Base-by-base conservation (phyloP, 169 alveolate species). In the Plasmodium coatneyi region DNA sequence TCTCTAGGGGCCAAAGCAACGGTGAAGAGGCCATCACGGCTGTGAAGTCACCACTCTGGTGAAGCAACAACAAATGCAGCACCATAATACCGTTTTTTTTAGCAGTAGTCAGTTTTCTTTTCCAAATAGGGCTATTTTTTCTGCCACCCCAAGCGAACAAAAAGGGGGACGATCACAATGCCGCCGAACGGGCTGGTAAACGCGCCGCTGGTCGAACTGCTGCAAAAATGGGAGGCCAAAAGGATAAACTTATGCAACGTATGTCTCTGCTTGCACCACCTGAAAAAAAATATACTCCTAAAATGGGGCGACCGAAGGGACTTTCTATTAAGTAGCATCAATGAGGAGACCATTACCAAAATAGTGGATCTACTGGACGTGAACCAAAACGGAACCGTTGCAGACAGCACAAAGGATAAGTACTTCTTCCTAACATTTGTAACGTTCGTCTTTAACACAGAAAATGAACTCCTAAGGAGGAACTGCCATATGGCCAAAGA, bases 181-280 rank as follows among this genome's bases (percentile, higher is more conserved):
- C 56, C 30, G 76, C 76, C 4, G 1, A 60, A 43, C 12, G 76
- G 16, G 60, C 7, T 0, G 76, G 0, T n/a, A 5, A 22, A 28
- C 34, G 80, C 16, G 14, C 46, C 80, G 46, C 49, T 87, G 25
- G 22, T 41, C 52, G 93, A 87, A 10, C 22, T 87, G 9, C 82
- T 87, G 54, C 56, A 60, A 66, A 87, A 87, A 43, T 87, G 93
- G 93, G 54, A 70, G 72, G 82, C 54, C 52, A 60, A 79, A 56
- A 52, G 71, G 46, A 78, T 87, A 78, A 87, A 78, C 52, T 79
- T 87, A 22, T 39, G 14, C 7, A 54, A 52, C 32, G 82, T 66
- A 28, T 87, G 93, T 19, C 32, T 78, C n/a, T 78, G 81, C 72
- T 41, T 87, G 32, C 56, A 87, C 5, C 52, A 56, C 19, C 5